Evolutionary conservation across 2,329 filamentous ascomycete species (phyloP), one percentile per base, ranked within the genome.

Genomic region (Alternaria solani): DNA sequence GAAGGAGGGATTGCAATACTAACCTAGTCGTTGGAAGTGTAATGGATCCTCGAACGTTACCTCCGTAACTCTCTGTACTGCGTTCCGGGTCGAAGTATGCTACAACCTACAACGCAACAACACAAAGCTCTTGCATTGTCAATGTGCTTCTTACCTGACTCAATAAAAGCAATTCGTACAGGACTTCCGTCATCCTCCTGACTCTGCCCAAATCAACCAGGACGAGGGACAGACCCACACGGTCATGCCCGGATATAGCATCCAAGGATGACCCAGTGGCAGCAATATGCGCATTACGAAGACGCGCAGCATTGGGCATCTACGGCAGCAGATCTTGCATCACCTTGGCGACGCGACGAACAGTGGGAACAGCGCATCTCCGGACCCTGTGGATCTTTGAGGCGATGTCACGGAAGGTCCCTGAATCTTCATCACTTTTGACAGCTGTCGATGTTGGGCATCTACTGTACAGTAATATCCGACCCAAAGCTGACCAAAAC

Each of bases 301-400:
- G 58, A 53, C 47, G 38, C 41, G 30, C 54, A 57, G 54, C 43
- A 57, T 57, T 51, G 58, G 51, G 48, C 52, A 34, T 51, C 34
- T 53, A 49, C 42, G 32, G 58, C 57, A 51, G 54, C 48, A 56
- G 47, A 51, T 49, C 30, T 36, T 49, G 32, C 48, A n/a, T 48
- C 42, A n/a, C 36, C 48, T 51, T 57, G 41, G 54, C 48, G 54
- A 51, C 48, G 48, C 34, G 47, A 51, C 46, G 41, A 44, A 44
- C 30, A 57, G 41, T 48, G 48, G 42, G 54, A 16, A 57, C 30
- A 25, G 48, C 32, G 48, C 55, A 48, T 57, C 28, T 49, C 43
- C 16, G 41, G 54, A 61, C 48, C 58, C 58, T 57, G 57, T 41
- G 14, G 34, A 60, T 57, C 46, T 34, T 32, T 32, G 11, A 39